Percentiles rank a stretch among this genome's conserved stretches.
These are phyloP conservation scores for Cladosporium velox DNA, from an alignment of 2,329 filamentous ascomycete species.

Conservation along the genomic window DNA sequence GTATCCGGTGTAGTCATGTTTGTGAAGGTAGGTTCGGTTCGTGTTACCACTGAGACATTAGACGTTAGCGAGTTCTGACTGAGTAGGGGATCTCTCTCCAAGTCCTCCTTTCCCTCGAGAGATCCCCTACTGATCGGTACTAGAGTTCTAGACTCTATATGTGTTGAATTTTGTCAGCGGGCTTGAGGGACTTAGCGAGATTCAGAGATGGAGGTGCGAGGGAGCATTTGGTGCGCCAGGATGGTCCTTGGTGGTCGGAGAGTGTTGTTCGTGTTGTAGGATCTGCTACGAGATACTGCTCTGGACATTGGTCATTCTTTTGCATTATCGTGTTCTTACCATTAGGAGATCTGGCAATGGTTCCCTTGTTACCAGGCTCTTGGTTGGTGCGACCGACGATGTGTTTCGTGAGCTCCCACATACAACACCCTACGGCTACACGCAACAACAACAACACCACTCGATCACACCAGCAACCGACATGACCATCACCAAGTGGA, in stretches of 20 bases:
- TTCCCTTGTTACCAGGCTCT: not conserved
- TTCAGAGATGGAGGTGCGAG: not conserved
- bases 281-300: not conserved
- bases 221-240: not conserved
- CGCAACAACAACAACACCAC: not conserved
- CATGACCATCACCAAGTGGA: not conserved
- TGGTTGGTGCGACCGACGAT: not conserved
- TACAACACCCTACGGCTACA: not conserved
- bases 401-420: not conserved
- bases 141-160: not conserved
- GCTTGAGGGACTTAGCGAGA: not conserved
- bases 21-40: not conserved
- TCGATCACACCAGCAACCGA: not conserved
- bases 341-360: not conserved
- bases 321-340: not conserved
- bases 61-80: constrained; percentile 7
- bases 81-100: not conserved
- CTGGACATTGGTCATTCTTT: not conserved
- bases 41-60: not conserved
- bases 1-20: not conserved
- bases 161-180: not conserved
- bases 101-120: constrained; percentile 2
- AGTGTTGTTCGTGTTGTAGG: not conserved
- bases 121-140: not conserved
- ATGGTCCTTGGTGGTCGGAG: not conserved